A percentile compares a stretch with the other conserved stretches of the same genome.
These are phyloP conservation scores for Maudiozyma turicensis DNA, from an alignment of 805 yeast genomes.

Conservation along the genomic window DNA sequence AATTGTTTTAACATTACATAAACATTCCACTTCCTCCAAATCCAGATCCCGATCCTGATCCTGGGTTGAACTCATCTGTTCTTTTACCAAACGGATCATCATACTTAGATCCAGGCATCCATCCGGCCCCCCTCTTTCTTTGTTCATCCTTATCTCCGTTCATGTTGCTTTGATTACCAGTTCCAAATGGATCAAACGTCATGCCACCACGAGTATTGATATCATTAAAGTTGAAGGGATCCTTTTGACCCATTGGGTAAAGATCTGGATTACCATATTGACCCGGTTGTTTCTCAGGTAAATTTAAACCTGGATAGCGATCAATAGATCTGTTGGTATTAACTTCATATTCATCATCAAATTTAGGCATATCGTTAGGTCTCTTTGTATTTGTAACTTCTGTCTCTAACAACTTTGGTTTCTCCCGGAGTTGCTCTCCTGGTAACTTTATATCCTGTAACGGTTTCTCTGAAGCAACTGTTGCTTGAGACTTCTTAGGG, in stretches of 20 bases:
- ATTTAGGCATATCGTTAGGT: constrained; percentile 28
- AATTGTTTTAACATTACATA: constrained; percentile 1
- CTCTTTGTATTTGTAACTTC: not conserved
- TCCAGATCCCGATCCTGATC: not conserved
- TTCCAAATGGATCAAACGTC: constrained; percentile 26
- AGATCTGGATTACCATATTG: constrained; percentile 29
- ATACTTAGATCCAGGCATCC: constrained; percentile 27
- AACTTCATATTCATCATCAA: constrained; percentile 29
- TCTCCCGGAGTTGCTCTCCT: not conserved
- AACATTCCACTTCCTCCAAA: constrained; percentile 1
- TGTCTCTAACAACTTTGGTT: too few relatives aligned
- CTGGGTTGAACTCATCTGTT: constrained; percentile 8
- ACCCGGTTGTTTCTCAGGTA: constrained; percentile 1
- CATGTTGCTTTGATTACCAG: constrained; percentile 5
- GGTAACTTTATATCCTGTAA: not conserved
- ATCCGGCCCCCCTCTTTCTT: constrained; percentile 17
- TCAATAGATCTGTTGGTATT: constrained; percentile 5
- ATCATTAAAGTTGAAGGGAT: constrained; percentile 16
- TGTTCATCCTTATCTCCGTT: not conserved
- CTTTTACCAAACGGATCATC: constrained; percentile 28
- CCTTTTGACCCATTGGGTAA: constrained; percentile 26
- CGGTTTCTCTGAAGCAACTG: not conserved
- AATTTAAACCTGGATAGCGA: constrained; percentile 5
- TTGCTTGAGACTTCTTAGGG: not conserved
- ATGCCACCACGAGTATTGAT: constrained; percentile 23